Conservation (phyloP, 2,329 filamentous ascomycete genomes). For the Chrysoporthe puriensis region DNA sequence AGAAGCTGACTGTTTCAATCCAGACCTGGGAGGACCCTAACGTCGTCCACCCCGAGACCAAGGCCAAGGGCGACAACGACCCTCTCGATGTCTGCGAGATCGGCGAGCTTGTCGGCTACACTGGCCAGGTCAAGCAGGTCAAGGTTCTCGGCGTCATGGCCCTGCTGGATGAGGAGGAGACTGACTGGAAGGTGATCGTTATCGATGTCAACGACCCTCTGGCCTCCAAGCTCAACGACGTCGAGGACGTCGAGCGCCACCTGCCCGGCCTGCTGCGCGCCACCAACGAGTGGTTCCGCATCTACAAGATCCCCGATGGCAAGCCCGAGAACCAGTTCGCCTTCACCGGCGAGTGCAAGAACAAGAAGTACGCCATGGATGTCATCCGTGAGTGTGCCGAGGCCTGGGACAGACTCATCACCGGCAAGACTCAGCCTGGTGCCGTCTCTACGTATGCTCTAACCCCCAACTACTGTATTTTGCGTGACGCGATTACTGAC, state of each 20-base stretch:
- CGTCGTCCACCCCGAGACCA: slow-evolving; percentile 94
- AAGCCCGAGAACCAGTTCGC: slow-evolving; percentile 99
- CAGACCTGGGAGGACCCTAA: slow-evolving; percentile 99
- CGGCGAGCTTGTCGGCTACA: slow-evolving; percentile 94
- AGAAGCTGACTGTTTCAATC: slow-evolving; percentile 22
- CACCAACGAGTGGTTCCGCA: slow-evolving; percentile 99
- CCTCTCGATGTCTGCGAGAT: slow-evolving; percentile 99
- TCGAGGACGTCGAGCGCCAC: slow-evolving; percentile 98
- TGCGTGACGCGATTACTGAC: slow-evolving; percentile 1
- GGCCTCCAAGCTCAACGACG: slow-evolving; percentile 94
- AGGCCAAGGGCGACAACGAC: slow-evolving; percentile 99
- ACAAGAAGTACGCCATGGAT: slow-evolving; percentile 98
- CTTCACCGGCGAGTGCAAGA: slow-evolving; percentile 99
- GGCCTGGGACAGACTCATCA: slow-evolving; percentile 95
- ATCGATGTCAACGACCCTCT: slow-evolving; percentile 98
- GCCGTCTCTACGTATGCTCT: slow-evolving; percentile 78
- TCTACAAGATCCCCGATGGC: slow-evolving; percentile 99
- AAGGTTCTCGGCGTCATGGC: slow-evolving; percentile 99
- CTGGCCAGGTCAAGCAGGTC: slow-evolving; percentile 98
- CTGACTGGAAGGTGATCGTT: slow-evolving; percentile 99
- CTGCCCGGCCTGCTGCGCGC: slow-evolving; percentile 94
- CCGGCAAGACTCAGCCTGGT: slow-evolving; percentile 80
- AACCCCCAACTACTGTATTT: not conserved
- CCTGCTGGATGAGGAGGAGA: slow-evolving; percentile 98
- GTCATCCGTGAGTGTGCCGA: slow-evolving; percentile 95